Base-by-base conservation (phyloP, 164 flowering plant genomes). In the Macadamia integrifolia region DNA sequence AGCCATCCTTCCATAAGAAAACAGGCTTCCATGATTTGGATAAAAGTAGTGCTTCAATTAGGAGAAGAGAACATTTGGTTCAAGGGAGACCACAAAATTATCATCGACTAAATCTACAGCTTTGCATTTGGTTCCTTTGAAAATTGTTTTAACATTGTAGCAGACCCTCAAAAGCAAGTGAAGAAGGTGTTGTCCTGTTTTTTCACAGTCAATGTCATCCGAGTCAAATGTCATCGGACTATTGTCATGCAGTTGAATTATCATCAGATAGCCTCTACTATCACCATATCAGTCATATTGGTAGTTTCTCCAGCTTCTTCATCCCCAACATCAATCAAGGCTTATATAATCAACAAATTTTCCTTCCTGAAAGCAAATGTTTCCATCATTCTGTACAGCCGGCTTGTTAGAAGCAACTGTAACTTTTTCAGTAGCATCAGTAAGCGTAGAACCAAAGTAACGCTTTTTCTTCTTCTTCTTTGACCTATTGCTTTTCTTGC, bases 391-490 rank as follows among this genome's bases (percentile, higher is more conserved):
- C 67, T 61, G 69, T n/a, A 50, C 65, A 49, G 32, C 18, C 53
- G 10, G 68, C 72, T 68, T 76, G 31, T 74, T 86, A 40, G 72
- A 60, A 53, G 73, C 68, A 55, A 35, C 62, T 58, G 15, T 50
- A 64, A 42, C 61, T 17, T 71, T 42, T 58, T 79, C 82, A n/a
- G 76, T 62, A 65, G 60, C 61, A 32, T 50, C 76, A 15, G 58
- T 32, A 40, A 59, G 72, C 44, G 62, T 67, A 13, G 83, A 77
- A 46, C 87, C 92, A 69, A 94, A 94, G 79, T 94, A 94, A 28
- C 98, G 86, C 10, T 86, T 88, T 30, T 67, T 67, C 14, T 53
- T 63, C 31, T 77, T 84, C 77, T 79, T 87, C 61, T 69, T 74
- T 1, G 74, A 55, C 58, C 74, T 71, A 66, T 81, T 87, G 68